Evolutionary conservation across 805 yeast species (phyloP).

Genomic region (Sugiyamaella mastotermitis): DNA sequence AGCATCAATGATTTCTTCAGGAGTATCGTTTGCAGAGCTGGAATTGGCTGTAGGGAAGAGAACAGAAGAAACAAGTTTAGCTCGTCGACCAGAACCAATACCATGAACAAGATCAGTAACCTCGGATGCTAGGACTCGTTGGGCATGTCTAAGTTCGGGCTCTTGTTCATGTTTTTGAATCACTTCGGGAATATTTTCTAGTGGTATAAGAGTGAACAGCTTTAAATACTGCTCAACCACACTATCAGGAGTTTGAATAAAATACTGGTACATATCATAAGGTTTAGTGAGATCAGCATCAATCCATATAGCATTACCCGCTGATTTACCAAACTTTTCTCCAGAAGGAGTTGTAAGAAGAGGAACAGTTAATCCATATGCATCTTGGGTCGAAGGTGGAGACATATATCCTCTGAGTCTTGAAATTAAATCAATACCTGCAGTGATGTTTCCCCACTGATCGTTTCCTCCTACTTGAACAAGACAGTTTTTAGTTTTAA

Average conservation of each 20-base stretch:
- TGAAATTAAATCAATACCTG: conserved; percentile 83
- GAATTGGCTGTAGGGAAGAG: conserved; percentile 12
- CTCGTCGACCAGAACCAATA: conserved; percentile 60
- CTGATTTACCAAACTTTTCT: conserved; percentile 92
- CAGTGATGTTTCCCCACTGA: conserved; percentile 97
- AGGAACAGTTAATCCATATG: conserved; percentile 83
- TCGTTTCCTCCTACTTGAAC: conserved; percentile 93
- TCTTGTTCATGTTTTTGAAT: conserved; percentile 46
- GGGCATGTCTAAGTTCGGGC: conserved; percentile 68
- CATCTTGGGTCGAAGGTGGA: conserved; percentile 15
- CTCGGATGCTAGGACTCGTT: conserved; percentile 71
- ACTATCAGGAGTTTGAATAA: conserved; percentile 71
- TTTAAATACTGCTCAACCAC: conserved; percentile 65
- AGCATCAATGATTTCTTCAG: conserved; percentile 42
- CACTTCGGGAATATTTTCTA: conserved; percentile 48
- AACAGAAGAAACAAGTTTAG: conserved; percentile 40
- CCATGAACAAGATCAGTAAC: conserved; percentile 89
- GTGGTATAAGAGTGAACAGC: conserved; percentile 74
- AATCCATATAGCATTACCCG: conserved; percentile 92
- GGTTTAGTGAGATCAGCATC: conserved; percentile 70
- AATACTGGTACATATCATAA: conserved; percentile 78
- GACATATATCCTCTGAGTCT: conserved; percentile 38
- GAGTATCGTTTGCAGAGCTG: conserved; percentile 30
- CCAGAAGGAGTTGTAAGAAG: conserved; percentile 82
- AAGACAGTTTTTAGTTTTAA: conserved; percentile 49